phyloP scores from a whole-genome alignment of 768 basidiomycete genomes.

The Xanthoconium purpureum region DNA sequence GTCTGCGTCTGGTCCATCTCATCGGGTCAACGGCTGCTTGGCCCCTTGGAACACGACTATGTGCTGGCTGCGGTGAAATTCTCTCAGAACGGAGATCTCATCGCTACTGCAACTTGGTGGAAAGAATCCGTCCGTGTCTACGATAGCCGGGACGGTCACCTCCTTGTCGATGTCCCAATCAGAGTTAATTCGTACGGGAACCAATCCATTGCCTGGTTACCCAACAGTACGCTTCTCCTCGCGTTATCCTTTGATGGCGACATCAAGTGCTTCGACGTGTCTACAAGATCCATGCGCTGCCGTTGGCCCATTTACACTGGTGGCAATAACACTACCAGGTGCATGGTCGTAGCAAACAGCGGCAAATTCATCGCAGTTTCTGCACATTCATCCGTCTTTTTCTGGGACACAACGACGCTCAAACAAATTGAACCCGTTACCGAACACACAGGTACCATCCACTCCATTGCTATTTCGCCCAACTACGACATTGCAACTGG shows the following conservation, averaged over 20 bases:
- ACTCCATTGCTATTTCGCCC: constrained; percentile 10
- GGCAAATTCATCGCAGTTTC: constrained; percentile 9
- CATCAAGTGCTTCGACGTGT: constrained; percentile 4
- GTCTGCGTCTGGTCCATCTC: constrained; percentile 10
- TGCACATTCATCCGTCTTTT: not conserved
- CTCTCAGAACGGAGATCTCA: constrained; percentile 7
- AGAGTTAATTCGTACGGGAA: constrained; percentile 10
- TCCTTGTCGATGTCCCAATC: constrained; percentile 8
- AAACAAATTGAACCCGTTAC: constrained; percentile 6
- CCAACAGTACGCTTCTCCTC: not conserved
- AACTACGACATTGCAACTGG: constrained; percentile 4
- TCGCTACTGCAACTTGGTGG: constrained; percentile 17
- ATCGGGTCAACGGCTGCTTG: constrained; percentile 6
- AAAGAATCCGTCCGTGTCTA: constrained; percentile 12
- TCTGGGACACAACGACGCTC: constrained; percentile 8
- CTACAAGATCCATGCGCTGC: not conserved
- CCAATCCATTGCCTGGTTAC: constrained; percentile 11
- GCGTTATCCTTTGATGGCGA: constrained; percentile 9
- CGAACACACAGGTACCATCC: not conserved
- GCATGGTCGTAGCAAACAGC: constrained; percentile 8
- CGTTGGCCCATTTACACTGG: not conserved
- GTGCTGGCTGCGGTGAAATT: constrained; percentile 9
- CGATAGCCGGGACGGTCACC: not conserved
- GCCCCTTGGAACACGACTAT: constrained; percentile 7
- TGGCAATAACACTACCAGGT: not conserved